phyloP scores from a whole-genome alignment of 2,329 filamentous ascomycete genomes.

The Fusarium decemcellulare region DNA sequence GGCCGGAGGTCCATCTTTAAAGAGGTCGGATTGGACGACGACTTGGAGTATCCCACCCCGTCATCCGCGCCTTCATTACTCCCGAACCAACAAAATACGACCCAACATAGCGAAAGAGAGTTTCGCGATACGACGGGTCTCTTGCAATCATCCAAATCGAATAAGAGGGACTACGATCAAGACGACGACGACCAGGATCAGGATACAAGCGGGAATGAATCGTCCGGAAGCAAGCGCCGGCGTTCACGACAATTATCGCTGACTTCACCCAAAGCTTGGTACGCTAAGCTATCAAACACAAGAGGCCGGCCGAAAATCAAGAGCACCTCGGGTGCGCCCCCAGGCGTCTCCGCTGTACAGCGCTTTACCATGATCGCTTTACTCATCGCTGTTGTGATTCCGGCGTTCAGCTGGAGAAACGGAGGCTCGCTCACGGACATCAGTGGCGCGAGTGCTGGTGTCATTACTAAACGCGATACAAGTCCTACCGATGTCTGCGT shows the following conservation, averaged over 20 bases:
- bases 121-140: constrained; percentile 48
- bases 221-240: constrained; percentile 14
- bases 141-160: constrained; percentile 9
- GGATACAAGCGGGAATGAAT: constrained; percentile 3
- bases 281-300: constrained; percentile 57
- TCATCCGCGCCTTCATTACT: constrained; percentile 24
- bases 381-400: constrained; percentile 65
- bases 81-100: constrained; percentile 30
- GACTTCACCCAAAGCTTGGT: constrained; percentile 56
- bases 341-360: constrained; percentile 58
- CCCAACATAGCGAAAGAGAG: constrained; percentile 49
- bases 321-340: constrained; percentile 59
- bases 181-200: constrained; percentile 17
- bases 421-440: constrained; percentile 56
- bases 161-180: constrained; percentile 18
- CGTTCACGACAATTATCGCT: constrained; percentile 32
- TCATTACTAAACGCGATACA: constrained; percentile 51
- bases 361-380: constrained; percentile 63
- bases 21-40: constrained; percentile 63
- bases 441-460: constrained; percentile 64
- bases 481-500: constrained; percentile 66
- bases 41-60: constrained; percentile 43
- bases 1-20: constrained; percentile 67
- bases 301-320: constrained; percentile 59
- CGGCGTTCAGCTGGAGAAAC: constrained; percentile 59